Evolutionary conservation across 2,329 filamentous ascomycete genomes (phyloP).

Genomic region (Diaporthe amygdali): DNA sequence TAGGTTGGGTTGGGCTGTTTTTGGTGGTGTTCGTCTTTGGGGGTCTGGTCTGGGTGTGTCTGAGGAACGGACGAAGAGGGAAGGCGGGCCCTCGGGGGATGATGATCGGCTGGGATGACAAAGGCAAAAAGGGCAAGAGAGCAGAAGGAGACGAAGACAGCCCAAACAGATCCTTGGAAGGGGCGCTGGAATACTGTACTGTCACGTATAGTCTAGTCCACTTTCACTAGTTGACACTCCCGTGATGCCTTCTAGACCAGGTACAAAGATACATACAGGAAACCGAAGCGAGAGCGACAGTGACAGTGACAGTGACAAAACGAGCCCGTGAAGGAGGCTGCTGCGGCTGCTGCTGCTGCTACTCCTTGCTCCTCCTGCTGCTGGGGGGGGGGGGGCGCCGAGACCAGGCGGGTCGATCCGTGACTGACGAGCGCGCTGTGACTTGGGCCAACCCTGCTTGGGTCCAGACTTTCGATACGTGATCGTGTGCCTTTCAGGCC

Average conservation of each 20-base stretch:
- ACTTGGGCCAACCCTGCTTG: constrained; percentile 11
- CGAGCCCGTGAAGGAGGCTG: neutral
- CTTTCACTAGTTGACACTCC: neutral
- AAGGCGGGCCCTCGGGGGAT: constrained; percentile 1
- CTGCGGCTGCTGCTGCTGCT: neutral
- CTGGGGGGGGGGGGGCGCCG: neutral
- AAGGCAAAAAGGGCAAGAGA: neutral
- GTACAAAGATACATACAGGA: neutral
- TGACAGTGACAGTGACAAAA: neutral
- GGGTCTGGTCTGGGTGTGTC: neutral
- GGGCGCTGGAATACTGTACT: neutral
- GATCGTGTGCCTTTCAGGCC: no score
- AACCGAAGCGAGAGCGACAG: neutral
- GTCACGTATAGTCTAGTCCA: neutral
- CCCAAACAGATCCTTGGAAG: neutral
- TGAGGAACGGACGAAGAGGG: neutral
- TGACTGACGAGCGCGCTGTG: constrained; percentile 1
- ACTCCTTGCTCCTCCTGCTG: no score
- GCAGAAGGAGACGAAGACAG: neutral
- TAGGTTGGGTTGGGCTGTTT: neutral
- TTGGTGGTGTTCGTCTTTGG: neutral
- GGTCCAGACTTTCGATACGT: neutral
- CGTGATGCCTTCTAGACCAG: neutral
- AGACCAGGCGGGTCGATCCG: constrained; percentile 18
- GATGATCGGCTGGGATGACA: constrained; percentile 8